phyloP scores from a whole-genome alignment of 495 filamentous ascomycete genomes.

The Entonaema liquescens region DNA sequence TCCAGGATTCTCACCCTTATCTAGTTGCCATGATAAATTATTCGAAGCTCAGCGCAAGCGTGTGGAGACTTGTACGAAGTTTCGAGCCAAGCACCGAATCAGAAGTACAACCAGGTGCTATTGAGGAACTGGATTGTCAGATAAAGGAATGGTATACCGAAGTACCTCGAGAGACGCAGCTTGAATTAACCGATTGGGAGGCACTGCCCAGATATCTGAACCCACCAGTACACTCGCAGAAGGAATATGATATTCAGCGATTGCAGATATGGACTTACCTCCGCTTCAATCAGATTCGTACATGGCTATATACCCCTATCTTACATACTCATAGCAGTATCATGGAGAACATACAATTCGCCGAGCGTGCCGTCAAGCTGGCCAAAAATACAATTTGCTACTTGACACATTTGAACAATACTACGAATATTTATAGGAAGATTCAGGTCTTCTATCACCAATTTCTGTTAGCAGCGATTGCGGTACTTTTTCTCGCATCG shows the following conservation, averaged over 20 bases:
- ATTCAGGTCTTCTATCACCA: conserved; percentile 88
- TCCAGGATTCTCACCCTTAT: conserved; percentile 74
- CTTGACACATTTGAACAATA: conserved; percentile 76
- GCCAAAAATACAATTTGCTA: conserved; percentile 83
- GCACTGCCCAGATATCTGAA: conserved; percentile 43
- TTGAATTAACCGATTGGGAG: conserved; percentile 44
- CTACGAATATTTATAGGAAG: conserved; percentile 80
- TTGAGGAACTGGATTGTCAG: conserved; percentile 78
- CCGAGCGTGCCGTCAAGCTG: conserved; percentile 75
- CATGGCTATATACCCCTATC: conserved; percentile 82
- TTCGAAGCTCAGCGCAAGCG: conserved; percentile 76
- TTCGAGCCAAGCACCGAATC: conserved; percentile 61
- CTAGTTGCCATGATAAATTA: conserved; percentile 81
- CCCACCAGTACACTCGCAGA: conserved; percentile 37
- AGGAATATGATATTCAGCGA: conserved; percentile 63
- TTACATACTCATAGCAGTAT: conserved; percentile 81
- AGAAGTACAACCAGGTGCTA: conserved; percentile 66
- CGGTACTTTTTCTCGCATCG: conserved; percentile 83
- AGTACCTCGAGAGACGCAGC: conserved; percentile 52
- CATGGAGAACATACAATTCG: conserved; percentile 70
- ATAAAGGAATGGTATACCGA: conserved; percentile 77
- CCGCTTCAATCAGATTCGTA: conserved; percentile 83
- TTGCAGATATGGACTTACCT: conserved; percentile 70
- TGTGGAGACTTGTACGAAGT: conserved; percentile 74
- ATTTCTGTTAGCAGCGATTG: conserved; percentile 81